phyloP scores from a whole-genome alignment of 1,284 basidiomycete genomes.

The Tranzscheliella williamsii region DNA sequence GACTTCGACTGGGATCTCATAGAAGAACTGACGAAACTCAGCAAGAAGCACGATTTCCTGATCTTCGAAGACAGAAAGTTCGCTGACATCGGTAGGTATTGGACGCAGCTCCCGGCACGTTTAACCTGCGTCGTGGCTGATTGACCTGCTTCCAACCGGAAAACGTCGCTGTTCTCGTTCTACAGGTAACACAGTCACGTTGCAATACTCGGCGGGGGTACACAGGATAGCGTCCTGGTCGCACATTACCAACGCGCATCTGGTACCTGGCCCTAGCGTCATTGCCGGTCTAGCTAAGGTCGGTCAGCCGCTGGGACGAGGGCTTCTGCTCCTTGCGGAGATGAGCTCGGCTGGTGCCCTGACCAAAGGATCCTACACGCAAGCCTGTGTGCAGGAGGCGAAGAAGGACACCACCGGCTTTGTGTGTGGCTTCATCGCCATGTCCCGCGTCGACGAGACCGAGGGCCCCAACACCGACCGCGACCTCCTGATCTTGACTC shows the following conservation, averaged over 20 bases:
- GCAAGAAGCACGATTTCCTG: conserved; percentile 83
- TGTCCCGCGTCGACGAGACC: conserved; percentile 67
- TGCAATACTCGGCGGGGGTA: conserved; percentile 91
- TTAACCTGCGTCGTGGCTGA: too few species aligned
- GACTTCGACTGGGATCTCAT: conserved; percentile 83
- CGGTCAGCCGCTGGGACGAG: conserved; percentile 80
- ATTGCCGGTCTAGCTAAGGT: conserved; percentile 83
- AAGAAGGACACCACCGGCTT: conserved; percentile 48
- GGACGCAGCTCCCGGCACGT: too few species aligned
- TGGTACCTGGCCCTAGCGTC: conserved; percentile 86
- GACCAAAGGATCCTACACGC: conserved; percentile 81
- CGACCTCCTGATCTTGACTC: conserved; percentile 89
- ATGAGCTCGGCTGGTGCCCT: conserved; percentile 92
- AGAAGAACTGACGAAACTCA: conserved; percentile 72
- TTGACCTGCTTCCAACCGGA: too few species aligned
- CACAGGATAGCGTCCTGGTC: conserved; percentile 95
- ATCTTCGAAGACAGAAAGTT: conserved; percentile 99
- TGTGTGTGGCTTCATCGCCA: conserved; percentile 72
- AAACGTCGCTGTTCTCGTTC: too few species aligned
- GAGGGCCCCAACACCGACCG: conserved; percentile 49
- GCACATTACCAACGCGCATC: conserved; percentile 96
- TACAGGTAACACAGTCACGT: conserved; percentile 88
- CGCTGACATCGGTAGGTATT: conserved; percentile 85
- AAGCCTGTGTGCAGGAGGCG: conserved; percentile 71
- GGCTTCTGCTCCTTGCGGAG: conserved; percentile 88